phyloP scores from a whole-genome alignment of 108 stramenopile genomes.

The Nannochloropsis oceanica region DNA sequence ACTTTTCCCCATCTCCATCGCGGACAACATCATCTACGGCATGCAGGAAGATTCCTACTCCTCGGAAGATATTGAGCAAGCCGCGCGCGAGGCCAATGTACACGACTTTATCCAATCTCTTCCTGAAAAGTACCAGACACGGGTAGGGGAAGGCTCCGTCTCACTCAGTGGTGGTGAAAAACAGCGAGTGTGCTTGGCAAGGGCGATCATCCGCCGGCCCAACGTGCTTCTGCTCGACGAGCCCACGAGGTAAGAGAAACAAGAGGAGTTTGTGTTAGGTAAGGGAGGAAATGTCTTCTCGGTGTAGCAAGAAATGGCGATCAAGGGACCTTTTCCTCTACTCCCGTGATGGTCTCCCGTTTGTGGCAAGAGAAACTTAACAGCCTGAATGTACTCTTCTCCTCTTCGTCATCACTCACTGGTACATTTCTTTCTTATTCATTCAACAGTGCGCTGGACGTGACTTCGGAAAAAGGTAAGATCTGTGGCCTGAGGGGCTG shows the following conservation, averaged over 20 bases:
- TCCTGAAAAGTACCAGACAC: constrained; percentile 44
- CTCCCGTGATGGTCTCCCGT: no score
- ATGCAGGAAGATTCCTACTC: constrained; percentile 3
- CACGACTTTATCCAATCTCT: constrained; percentile 15
- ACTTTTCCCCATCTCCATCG: constrained; percentile 52
- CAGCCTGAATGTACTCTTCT: no score
- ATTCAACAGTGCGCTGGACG: neutral
- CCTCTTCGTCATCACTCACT: no score
- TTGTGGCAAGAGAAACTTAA: no score
- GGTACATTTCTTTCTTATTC: no score
- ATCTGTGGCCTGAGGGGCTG: neutral
- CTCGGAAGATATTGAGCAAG: constrained; percentile 11
- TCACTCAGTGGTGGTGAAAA: constrained; percentile 44
- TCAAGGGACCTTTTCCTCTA: no score
- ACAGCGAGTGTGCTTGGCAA: constrained; percentile 61
- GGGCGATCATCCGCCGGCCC: constrained; percentile 61
- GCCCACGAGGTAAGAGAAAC: neutral
- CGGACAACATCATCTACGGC: constrained; percentile 59
- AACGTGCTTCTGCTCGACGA: constrained; percentile 11
- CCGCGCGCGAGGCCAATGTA: constrained; percentile 19
- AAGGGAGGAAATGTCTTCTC: neutral
- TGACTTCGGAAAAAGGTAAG: neutral
- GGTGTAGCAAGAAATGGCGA: no score
- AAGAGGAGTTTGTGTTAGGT: no score
- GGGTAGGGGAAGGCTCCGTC: constrained; percentile 35